phyloP scores from a whole-genome alignment of 208 protist species.

The Trypanosoma cruzi region DNA sequence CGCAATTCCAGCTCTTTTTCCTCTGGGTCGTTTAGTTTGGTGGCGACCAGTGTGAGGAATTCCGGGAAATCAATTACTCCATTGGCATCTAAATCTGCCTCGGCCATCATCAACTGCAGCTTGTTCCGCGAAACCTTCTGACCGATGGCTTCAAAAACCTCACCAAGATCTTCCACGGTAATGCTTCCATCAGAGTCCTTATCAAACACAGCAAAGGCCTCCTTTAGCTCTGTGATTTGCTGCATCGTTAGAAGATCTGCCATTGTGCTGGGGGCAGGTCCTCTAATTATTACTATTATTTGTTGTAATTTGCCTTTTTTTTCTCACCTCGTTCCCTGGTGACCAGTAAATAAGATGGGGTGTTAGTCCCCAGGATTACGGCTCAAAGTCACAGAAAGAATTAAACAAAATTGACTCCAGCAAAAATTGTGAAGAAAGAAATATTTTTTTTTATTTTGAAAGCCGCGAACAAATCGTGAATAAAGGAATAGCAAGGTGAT shows the following conservation, averaged over 20 bases:
- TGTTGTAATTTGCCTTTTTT: neutral
- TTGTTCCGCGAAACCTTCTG: slow-evolving; percentile 94
- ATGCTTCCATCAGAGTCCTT: slow-evolving; percentile 98
- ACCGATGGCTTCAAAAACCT: slow-evolving; percentile 99
- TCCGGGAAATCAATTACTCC: slow-evolving; percentile 99
- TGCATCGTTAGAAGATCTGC: slow-evolving; percentile 96
- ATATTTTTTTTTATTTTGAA: slow-evolving; percentile 8
- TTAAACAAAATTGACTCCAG: neutral
- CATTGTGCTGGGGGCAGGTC: slow-evolving; percentile 41
- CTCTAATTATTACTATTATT: neutral
- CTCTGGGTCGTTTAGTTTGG: slow-evolving; percentile 85
- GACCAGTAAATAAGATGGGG: neutral
- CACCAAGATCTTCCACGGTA: slow-evolving; percentile 98
- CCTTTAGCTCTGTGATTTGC: slow-evolving; percentile 99
- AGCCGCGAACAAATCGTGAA: too few relatives aligned
- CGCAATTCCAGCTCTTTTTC: slow-evolving; percentile 93
- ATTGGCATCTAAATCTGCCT: slow-evolving; percentile 97
- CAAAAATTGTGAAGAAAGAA: too few relatives aligned
- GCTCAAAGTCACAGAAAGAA: neutral
- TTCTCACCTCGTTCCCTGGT: slow-evolving; percentile 1
- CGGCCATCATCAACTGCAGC: slow-evolving; percentile 96
- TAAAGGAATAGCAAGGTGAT: neutral
- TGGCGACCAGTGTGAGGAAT: slow-evolving; percentile 91
- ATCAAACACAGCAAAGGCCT: slow-evolving; percentile 99
- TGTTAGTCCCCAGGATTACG: neutral